Evolutionary conservation across 371 early-diverging fungal species (phyloP).

Genomic region (Mortierella sp.): DNA sequence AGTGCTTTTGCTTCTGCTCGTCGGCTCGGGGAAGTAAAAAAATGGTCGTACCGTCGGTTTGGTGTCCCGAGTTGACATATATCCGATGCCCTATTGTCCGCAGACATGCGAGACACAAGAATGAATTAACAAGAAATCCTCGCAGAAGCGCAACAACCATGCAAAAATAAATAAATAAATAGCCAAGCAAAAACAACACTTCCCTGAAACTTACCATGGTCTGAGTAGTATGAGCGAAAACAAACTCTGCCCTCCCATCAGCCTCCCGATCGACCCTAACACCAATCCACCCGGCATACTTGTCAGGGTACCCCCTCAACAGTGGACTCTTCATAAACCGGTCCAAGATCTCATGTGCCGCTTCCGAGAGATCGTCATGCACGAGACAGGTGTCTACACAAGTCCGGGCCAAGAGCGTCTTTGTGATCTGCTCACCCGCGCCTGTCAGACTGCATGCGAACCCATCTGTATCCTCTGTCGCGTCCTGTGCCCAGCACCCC

Average conservation of each 20-base stretch:
- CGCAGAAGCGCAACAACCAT: too few relatives aligned
- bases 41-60: conserved; percentile 37
- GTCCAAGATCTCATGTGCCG: conserved; percentile 4
- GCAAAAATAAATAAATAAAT: too few relatives aligned
- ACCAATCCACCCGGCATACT: conserved; percentile 66
- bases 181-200: neutral
- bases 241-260: conserved; percentile 60
- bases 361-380: conserved; percentile 16
- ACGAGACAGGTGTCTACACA: conserved; percentile 59
- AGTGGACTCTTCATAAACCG: conserved; percentile 58
- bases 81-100: conserved; percentile 62
- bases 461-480: conserved; percentile 38
- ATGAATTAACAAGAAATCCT: neutral
- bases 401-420: conserved; percentile 72
- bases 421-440: conserved; percentile 89
- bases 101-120: neutral
- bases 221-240: conserved; percentile 69
- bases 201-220: conserved; percentile 64
- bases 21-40: neutral
- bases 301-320: conserved; percentile 57
- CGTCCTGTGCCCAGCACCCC: conserved; percentile 80
- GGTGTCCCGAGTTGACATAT: conserved; percentile 58
- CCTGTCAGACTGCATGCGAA: conserved; percentile 81
- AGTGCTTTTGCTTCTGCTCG: neutral
- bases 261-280: conserved; percentile 38